Conservation (phyloP, 345 rosid species). For the Abelmoschus esculentus region DNA sequence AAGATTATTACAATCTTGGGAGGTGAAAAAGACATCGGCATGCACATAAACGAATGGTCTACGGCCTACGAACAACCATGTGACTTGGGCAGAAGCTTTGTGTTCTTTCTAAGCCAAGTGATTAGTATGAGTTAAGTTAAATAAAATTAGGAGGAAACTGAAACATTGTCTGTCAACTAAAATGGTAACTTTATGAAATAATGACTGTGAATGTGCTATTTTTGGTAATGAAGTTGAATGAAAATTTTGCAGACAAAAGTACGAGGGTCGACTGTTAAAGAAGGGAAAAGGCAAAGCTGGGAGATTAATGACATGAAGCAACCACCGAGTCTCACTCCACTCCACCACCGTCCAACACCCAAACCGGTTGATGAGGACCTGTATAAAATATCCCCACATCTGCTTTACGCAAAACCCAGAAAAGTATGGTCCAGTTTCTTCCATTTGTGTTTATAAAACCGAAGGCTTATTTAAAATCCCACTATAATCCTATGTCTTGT, state of each 20-base stretch:
- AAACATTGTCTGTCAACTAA: not conserved
- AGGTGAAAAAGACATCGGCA: no score
- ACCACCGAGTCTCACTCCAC: slow-evolving; percentile 20
- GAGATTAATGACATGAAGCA: slow-evolving; percentile 20
- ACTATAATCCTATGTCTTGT: not conserved
- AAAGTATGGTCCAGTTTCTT: slow-evolving; percentile 28
- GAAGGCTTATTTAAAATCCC: no score
- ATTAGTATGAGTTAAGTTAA: not conserved
- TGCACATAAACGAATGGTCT: no score
- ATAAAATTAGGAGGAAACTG: no score
- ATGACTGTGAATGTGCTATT: not conserved
- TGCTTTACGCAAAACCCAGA: slow-evolving; percentile 50
- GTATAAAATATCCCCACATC: slow-evolving; percentile 73
- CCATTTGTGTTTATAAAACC: not conserved
- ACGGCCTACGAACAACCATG: not conserved
- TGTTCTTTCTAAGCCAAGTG: not conserved
- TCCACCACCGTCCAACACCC: slow-evolving; percentile 30
- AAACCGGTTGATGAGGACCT: slow-evolving; percentile 90
- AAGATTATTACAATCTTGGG: no score
- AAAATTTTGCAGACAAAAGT: slow-evolving; percentile 34
- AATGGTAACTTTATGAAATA: not conserved
- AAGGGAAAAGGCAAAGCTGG: slow-evolving; percentile 31
- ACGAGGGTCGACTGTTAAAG: slow-evolving; percentile 14
- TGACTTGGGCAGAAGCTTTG: not conserved
- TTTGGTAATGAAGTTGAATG: not conserved